Base-by-base conservation (phyloP, 176 grass and related monocot genomes). In the Rhipidocladum racemiflorum region DNA sequence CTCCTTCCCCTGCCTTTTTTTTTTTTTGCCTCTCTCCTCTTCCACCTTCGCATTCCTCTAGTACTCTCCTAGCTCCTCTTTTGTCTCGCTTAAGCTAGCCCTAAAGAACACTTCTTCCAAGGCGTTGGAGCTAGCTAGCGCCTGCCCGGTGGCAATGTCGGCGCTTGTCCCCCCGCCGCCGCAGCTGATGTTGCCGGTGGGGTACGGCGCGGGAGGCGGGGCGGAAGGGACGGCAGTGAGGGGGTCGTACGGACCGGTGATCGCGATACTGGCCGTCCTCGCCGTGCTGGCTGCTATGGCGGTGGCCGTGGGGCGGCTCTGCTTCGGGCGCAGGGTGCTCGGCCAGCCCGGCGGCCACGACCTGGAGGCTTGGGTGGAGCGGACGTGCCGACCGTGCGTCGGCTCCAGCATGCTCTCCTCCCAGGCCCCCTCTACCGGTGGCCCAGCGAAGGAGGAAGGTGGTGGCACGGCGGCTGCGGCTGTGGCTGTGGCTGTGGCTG, bases 291-390 rank as follows among this genome's bases (percentile, higher is more conserved):
- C 83, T n/a, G 89, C 65, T 39, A 75, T 74, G 35, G 86, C 92
- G 14, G 61, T 86, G 23, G 84, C 87, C 72, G 77, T 94, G 11
- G 92, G 92, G 1, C 80, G 92, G 23, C 51, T 94, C 61, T 94
- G 92, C 84, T 91, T 77, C 76, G 84, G 92, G 0, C 86, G 86
- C 44, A 85, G 86, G 16, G 64, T 80, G 25, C 64, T 72, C 45
- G 91, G 85, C 11, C 78, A 21, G 5, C 42, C 72, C 45, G 86
- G 74, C 32, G 82, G 67, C 40, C 79, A 70, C 72, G 86, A 94
- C 61, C 57, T 87, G 15, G 92, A 94, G 51, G 89, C 77, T 27
- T 89, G 86, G 92, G 67, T 91, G 72, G 89, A 94, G 92, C 89
- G 72, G 40, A 89, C 75, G 51, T 91, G 89, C 84, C 81, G 80